Base-by-base conservation (phyloP, 1,139 yeast genomes). In the Lodderomyces margitis region DNA sequence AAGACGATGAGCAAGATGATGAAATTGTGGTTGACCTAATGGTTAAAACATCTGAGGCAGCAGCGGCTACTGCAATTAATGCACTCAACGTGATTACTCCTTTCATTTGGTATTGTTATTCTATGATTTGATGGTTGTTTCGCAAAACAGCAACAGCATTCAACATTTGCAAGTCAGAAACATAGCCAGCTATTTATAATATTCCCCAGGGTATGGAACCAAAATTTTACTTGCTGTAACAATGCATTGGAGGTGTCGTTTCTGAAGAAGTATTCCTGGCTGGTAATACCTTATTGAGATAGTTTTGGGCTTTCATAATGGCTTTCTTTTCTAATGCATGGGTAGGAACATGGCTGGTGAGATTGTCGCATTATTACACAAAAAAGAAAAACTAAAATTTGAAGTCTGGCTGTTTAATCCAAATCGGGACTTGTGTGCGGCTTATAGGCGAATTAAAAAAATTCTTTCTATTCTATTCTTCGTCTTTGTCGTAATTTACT, bases 21-120 rank as follows among this genome's bases (percentile, higher is more conserved):
- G 66, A 60, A 4, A 62, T 46, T 8, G 61, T 48, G 9, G 70
- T 63, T n/a, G 66, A 57, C 41, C 57, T 52, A 24, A 62, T 58
- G 23, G 69, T 56, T 23, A 50, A 42, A 16, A 46, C 38, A 19
- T 37, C 57, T 24, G 51, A 35, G n/a, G 56, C 58, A 6, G 61
- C 59, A 12, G 44, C 16, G 37, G 60, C 49, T 27, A 60, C 39
- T 3, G 57, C 45, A 28, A 52, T 37, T 35, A 59, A 45, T 9
- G 50, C 45, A 33, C 52, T 33, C 23, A 45, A 19, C 14, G 36
- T 19, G 16, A 33, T 8, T 19, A 14, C 25, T 8, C 25, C 17
- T 33, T 12, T 33, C 36, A 33, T 33, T 12, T 33, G 9, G 5
- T 25, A 12, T n/a, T 4, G n/a, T n/a, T n/a, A n/a, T n/a, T n/a